These are phyloP conservation scores for Mortierella polycephala DNA, from an alignment of 371 early-diverging fungal species.

Conservation along the genomic window DNA sequence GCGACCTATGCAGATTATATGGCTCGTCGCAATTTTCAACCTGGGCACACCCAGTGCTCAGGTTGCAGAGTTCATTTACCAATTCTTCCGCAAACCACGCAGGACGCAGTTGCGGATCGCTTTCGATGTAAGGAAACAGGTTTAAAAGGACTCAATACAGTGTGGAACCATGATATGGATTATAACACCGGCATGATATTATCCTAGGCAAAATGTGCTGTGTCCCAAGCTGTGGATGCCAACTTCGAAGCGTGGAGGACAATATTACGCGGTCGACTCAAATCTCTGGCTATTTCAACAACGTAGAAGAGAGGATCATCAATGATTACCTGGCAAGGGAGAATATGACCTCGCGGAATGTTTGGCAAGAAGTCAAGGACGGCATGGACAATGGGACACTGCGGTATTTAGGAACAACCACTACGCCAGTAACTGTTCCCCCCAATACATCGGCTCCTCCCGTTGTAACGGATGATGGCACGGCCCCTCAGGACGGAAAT, in stretches of 20 bases:
- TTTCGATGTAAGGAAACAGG: constrained; percentile 31
- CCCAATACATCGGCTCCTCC: neutral
- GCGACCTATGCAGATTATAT: constrained; percentile 13
- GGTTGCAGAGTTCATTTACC: constrained; percentile 28
- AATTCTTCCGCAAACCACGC: constrained; percentile 4
- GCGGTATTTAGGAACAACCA: constrained; percentile 18
- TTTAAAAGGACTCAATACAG: too few relatives aligned
- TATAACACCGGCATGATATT: neutral
- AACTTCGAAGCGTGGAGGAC: constrained; percentile 19
- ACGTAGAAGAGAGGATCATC: constrained; percentile 12
- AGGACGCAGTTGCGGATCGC: constrained; percentile 9
- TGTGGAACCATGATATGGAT: too few relatives aligned
- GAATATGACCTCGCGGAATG: neutral
- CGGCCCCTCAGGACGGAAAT: neutral
- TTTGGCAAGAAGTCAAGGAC: constrained; percentile 41
- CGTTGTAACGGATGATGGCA: neutral
- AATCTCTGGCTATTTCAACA: constrained; percentile 17
- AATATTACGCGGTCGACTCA: neutral
- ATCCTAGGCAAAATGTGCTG: constrained; percentile 43
- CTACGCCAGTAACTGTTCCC: neutral
- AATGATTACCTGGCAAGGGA: constrained; percentile 15
- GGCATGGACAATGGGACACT: constrained; percentile 32
- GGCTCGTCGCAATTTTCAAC: constrained; percentile 16
- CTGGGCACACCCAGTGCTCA: constrained; percentile 35
- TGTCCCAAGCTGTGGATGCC: constrained; percentile 34